A percentile compares a stretch with the other conserved stretches of the same genome.
These are phyloP conservation scores for Zygoascus meyerae DNA, from an alignment of 1,139 yeast species.

Conservation along the genomic window DNA sequence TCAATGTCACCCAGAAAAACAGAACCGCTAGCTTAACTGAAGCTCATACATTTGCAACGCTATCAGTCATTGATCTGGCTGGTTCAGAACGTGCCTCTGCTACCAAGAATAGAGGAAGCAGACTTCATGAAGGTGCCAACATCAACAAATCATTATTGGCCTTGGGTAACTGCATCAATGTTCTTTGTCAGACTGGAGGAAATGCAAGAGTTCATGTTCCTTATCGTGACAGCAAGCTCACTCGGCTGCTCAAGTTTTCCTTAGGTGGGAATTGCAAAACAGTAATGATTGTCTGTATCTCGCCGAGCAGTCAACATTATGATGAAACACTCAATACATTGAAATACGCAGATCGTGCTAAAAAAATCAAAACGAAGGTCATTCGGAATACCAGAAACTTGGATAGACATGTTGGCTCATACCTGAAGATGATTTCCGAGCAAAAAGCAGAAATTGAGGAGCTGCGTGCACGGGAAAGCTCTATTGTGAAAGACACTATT, in stretches of 20 bases:
- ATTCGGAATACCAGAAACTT: conserved; percentile 69
- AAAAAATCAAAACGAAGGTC: conserved; percentile 79
- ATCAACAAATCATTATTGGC: conserved; percentile 84
- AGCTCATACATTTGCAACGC: conserved; percentile 67
- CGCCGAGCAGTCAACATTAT: conserved; percentile 79
- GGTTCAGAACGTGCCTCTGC: conserved; percentile 95
- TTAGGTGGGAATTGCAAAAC: conserved; percentile 95
- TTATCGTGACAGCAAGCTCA: conserved; percentile 81
- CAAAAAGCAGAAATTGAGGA: conserved; percentile 75
- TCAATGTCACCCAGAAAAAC: conserved; percentile 60
- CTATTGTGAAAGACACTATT: conserved; percentile 35
- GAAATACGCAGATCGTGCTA: conserved; percentile 86
- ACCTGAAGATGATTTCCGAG: conserved; percentile 77
- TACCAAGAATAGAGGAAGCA: conserved; percentile 72
- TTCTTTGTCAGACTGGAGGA: conserved; percentile 65
- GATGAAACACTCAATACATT: conserved; percentile 89
- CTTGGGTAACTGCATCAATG: conserved; percentile 89
- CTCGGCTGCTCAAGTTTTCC: conserved; percentile 78
- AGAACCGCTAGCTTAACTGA: conserved; percentile 60
- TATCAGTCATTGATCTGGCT: conserved; percentile 84
- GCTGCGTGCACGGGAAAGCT: conserved; percentile 50
- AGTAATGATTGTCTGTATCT: conserved; percentile 79
- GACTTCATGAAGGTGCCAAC: conserved; percentile 86
- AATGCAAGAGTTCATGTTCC: conserved; percentile 66
- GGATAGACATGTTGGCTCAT: conserved; percentile 83